Conservation (phyloP, 257 asterid genomes). For the Coffea eugenioides region DNA sequence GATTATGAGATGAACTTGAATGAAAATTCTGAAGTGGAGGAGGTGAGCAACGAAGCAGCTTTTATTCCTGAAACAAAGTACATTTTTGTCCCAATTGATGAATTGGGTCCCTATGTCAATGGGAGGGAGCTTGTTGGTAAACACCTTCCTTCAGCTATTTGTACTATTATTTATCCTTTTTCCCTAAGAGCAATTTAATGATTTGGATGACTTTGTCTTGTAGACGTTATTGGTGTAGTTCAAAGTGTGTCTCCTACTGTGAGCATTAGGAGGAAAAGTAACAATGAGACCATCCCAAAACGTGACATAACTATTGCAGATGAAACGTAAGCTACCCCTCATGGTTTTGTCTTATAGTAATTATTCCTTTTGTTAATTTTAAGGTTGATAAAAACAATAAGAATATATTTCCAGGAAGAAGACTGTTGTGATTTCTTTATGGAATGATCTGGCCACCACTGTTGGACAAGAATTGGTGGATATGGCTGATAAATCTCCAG, state of each 20-base stretch:
- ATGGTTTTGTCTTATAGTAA: neutral
- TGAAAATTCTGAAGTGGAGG: slow-evolving; percentile 85
- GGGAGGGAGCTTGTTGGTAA: slow-evolving; percentile 89
- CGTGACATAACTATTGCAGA: slow-evolving; percentile 95
- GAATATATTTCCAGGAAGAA: slow-evolving; percentile 56
- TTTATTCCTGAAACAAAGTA: slow-evolving; percentile 77
- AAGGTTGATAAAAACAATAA: neutral
- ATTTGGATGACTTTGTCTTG: slow-evolving; percentile 11
- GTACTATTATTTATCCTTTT: neutral
- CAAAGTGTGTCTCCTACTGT: slow-evolving; percentile 63
- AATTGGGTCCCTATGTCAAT: slow-evolving; percentile 81
- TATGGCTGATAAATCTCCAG: slow-evolving; percentile 81
- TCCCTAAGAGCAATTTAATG: neutral
- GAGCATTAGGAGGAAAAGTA: slow-evolving; percentile 77
- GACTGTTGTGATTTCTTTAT: slow-evolving; percentile 48
- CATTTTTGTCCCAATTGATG: slow-evolving; percentile 79
- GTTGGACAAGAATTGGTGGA: slow-evolving; percentile 61
- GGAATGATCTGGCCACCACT: slow-evolving; percentile 41
- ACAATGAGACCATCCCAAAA: slow-evolving; percentile 75
- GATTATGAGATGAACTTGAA: slow-evolving; percentile 92
- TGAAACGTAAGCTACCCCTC: slow-evolving; percentile 53
- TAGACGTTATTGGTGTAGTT: slow-evolving; percentile 94
- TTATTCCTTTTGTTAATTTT: neutral
- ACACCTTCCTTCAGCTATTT: slow-evolving; percentile 1
- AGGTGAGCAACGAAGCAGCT: slow-evolving; percentile 54